Evolutionary conservation across 768 basidiomycete genomes (phyloP).

Genomic region (Kwoniella europaea): DNA sequence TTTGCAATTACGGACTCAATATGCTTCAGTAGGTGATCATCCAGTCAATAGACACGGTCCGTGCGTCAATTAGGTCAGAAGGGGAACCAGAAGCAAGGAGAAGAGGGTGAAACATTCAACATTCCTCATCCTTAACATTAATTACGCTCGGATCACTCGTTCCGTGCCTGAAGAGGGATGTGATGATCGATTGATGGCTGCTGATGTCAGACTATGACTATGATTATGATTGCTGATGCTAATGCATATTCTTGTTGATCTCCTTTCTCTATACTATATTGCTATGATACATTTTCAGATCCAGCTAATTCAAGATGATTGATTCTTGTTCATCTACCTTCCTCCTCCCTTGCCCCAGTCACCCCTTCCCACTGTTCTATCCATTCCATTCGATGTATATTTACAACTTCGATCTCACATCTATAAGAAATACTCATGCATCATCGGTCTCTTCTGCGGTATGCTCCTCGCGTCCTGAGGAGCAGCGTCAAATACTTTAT

Average conservation of each 20-base stretch:
- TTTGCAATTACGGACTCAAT: not conserved
- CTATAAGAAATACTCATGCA: conserved; percentile 58
- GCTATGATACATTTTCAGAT: too few relatives aligned
- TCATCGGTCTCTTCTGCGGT: conserved; percentile 57
- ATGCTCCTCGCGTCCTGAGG: conserved; percentile 62
- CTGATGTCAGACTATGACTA: not conserved
- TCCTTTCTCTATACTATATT: not conserved
- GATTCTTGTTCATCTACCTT: too few relatives aligned
- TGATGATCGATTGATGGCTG: not conserved
- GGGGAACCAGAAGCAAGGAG: not conserved
- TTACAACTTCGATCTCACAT: not conserved
- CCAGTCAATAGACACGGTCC: not conserved
- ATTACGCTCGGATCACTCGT: not conserved
- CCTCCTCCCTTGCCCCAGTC: too few relatives aligned
- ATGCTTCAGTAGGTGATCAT: not conserved
- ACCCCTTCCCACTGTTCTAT: not conserved
- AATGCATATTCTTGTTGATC: not conserved
- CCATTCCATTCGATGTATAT: not conserved
- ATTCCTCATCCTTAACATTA: not conserved
- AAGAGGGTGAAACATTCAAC: conserved; percentile 1
- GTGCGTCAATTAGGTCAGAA: not conserved
- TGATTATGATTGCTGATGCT: not conserved
- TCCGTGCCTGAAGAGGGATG: not conserved
- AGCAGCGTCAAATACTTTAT: conserved; percentile 86
- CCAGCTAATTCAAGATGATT: too few relatives aligned